Evolutionary conservation across 495 filamentous ascomycete species (phyloP), one percentile per base, ranked within the genome.

Genomic region (Lasiosphaeris hirsuta): DNA sequence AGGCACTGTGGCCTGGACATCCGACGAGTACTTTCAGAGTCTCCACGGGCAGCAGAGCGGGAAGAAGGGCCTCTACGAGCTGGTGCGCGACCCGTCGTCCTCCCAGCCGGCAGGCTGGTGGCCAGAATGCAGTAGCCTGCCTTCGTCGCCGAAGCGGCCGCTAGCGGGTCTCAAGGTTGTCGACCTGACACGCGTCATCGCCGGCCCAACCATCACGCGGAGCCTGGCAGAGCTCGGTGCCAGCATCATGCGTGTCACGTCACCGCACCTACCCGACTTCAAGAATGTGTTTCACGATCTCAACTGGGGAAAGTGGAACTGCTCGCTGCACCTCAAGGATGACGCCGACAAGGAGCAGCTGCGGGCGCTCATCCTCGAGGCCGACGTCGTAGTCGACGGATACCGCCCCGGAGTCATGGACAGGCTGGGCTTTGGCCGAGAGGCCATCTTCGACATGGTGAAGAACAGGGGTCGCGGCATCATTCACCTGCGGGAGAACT

Each of bases 101-200:
- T 63, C 42, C 8, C 69, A 79, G 44, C 59, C 66, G 10, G 66
- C 78, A n/a, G 23, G 23, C 23, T 69, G 69, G 42, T 62, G 64
- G 34, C 63, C 64, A 60, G 23, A 30, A 5, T 30, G 23, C 23
- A 61, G 66, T 0, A 49, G 49, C 15, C 49, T 81, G 64, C 72
- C 57, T 0, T 69, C 77, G 0, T 69, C 67, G 30, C 53, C 73
- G 2, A 56, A 55, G 15, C 64, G 77, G 30, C 82, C 83, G 0
- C 64, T 88, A 11, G 80, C 78, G 0, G 82, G 82, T 0, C 66
- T 86, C 40, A 87, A 85, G 63, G 75, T 86, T 4, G 64, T 87
- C 14, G 84, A 86, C 47, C 67, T 86, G 39, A 81, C 82, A 1
- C 69, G 84, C 18, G 78, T 86, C n/a, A 85, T 86, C 53, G 83